Conservation (phyloP, 139 green algal species). For the Micractinium conductrix region DNA sequence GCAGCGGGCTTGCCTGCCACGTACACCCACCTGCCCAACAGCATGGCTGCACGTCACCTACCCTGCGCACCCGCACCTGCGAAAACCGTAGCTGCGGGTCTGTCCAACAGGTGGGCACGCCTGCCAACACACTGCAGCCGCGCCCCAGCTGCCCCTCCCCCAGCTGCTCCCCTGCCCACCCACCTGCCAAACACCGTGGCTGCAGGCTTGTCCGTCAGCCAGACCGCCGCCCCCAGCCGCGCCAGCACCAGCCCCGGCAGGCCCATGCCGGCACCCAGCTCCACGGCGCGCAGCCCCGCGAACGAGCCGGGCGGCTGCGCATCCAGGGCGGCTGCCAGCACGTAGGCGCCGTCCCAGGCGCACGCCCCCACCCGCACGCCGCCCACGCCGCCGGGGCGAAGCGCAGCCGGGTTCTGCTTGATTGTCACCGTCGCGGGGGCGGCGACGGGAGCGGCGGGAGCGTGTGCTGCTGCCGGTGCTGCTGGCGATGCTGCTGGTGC, state of each 20-base stretch:
- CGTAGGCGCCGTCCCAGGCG: conserved; percentile 53
- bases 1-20: too few species aligned
- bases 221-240: conserved; percentile 32
- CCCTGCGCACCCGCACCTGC: too few species aligned
- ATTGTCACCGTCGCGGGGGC: neutral
- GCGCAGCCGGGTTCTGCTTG: neutral
- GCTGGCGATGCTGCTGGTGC: neutral
- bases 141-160: too few species aligned
- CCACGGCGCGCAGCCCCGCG: conserved; percentile 20
- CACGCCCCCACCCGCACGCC: conserved; percentile 49
- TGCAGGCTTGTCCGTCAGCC: conserved; percentile 48
- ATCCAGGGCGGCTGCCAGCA: conserved; percentile 46
- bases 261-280: conserved; percentile 53
- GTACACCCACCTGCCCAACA: too few species aligned
- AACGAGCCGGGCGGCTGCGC: conserved; percentile 12
- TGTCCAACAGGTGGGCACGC: too few species aligned
- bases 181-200: conserved; percentile 25
- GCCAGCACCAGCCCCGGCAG: conserved; percentile 33
- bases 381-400: neutral
- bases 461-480: neutral
- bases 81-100: too few species aligned
- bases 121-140: too few species aligned
- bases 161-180: too few species aligned
- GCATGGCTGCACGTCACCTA: too few species aligned
- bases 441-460: neutral